These are phyloP conservation scores for Daldinia eschscholtzii DNA, from an alignment of 2,329 filamentous ascomycete genomes.

Conservation along the genomic window DNA sequence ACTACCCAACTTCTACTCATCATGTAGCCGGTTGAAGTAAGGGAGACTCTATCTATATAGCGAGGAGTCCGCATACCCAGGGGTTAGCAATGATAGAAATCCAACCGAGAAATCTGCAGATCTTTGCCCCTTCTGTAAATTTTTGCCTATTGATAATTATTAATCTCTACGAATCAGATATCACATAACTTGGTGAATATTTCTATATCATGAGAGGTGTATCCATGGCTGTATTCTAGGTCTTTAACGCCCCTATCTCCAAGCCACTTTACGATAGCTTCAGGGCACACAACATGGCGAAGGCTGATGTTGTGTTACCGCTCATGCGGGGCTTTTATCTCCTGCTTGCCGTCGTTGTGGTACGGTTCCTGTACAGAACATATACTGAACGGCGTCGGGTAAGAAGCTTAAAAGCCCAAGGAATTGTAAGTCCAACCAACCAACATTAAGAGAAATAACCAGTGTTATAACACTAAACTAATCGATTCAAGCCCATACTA, in stretches of 20 bases:
- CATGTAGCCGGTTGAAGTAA: neutral
- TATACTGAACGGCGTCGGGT: conserved; percentile 43
- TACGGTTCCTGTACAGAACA: conserved; percentile 45
- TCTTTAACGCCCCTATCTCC: neutral
- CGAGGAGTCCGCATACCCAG: neutral
- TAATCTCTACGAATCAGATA: neutral
- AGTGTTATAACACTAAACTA: conserved; percentile 18
- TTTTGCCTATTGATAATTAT: neutral
- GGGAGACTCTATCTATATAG: conserved; percentile 1
- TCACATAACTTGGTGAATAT: neutral
- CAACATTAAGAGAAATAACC: neutral
- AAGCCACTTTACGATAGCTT: neutral
- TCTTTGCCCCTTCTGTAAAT: neutral
- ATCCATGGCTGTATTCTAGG: neutral
- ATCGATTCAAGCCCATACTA: conserved; percentile 45
- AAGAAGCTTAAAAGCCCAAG: conserved; percentile 44
- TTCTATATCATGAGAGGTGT: neutral
- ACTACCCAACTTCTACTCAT: too few relatives aligned
- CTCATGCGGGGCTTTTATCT: conserved; percentile 40
- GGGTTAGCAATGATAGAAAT: neutral
- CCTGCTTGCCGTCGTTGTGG: conserved; percentile 34
- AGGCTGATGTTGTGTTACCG: conserved; percentile 12
- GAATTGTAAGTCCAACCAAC: conserved; percentile 46
- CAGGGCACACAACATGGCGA: conserved; percentile 16
- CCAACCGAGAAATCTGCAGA: neutral